Percentiles rank a stretch among this genome's conserved stretches.
Conservation (phyloP, 2,329 filamentous ascomycete genomes). For the Juglanconis oblonga region DNA sequence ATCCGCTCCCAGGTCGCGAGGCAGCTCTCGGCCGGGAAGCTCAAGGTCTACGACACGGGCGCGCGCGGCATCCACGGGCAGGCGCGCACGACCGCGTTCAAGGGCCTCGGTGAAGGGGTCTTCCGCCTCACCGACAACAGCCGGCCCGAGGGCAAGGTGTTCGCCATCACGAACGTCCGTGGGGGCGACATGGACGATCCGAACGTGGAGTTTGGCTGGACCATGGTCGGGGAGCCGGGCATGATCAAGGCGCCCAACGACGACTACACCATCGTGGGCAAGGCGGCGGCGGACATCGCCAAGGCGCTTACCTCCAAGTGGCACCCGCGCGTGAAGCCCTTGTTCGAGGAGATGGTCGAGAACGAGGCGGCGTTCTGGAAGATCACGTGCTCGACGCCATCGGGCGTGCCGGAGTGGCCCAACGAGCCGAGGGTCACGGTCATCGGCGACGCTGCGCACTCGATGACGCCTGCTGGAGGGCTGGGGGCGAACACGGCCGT, state of each 20-base stretch:
- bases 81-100: constrained; percentile 60
- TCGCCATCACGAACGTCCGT: constrained; percentile 63
- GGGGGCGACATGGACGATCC: constrained; percentile 58
- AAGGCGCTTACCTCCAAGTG: constrained; percentile 51
- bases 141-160: constrained; percentile 43
- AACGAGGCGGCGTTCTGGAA: constrained; percentile 63
- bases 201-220: constrained; percentile 59
- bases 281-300: constrained; percentile 55
- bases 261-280: constrained; percentile 56
- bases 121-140: constrained; percentile 51
- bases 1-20: constrained; percentile 58
- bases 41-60: constrained; percentile 63
- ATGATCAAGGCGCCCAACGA: constrained; percentile 57
- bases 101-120: constrained; percentile 60
- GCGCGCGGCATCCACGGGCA: constrained; percentile 64
- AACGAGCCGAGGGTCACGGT: constrained; percentile 57
- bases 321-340: constrained; percentile 52
- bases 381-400: constrained; percentile 60
- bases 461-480: constrained; percentile 56
- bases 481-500: constrained; percentile 58
- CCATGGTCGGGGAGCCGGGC: constrained; percentile 56
- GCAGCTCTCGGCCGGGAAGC: constrained; percentile 53
- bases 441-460: constrained; percentile 56
- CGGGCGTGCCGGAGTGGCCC: constrained; percentile 57
- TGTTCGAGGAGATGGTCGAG: constrained; percentile 58